Evolutionary conservation across 495 filamentous ascomycete species (phyloP).

Genomic region (Amorphotheca resinae): DNA sequence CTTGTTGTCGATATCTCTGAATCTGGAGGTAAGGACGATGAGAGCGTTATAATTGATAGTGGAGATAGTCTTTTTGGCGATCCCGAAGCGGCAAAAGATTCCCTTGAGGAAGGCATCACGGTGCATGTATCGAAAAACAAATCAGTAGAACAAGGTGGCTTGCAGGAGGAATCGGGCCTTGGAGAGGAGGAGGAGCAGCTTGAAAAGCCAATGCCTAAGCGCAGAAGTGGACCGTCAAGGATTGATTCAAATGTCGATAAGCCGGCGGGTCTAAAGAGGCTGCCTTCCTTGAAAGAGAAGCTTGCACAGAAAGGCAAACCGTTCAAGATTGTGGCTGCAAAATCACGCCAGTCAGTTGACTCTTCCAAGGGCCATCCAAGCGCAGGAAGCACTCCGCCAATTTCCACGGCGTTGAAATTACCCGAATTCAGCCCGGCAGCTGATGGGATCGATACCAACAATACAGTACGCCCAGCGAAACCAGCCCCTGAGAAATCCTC

Average conservation of each 20-base stretch:
- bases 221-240: slow-evolving; percentile 15
- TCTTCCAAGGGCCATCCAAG: neutral
- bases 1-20: slow-evolving; percentile 6
- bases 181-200: slow-evolving; percentile 3
- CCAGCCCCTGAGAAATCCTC: neutral
- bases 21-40: slow-evolving; percentile 6
- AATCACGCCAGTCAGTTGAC: neutral
- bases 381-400: neutral
- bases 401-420: neutral
- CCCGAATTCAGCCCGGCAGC: neutral
- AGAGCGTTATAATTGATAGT: slow-evolving; percentile 1
- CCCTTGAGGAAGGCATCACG: neutral
- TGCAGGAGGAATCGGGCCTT: too few species aligned
- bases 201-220: slow-evolving; percentile 5
- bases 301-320: slow-evolving; percentile 16
- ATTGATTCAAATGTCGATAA: neutral
- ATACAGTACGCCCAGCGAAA: neutral
- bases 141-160: too few species aligned
- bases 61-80: slow-evolving; percentile 18
- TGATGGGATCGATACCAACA: neutral
- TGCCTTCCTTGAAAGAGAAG: slow-evolving; percentile 16
- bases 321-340: slow-evolving; percentile 15
- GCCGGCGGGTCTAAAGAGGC: neutral
- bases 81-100: slow-evolving; percentile 3
- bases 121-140: neutral